These are phyloP conservation scores for Pyricularia pennisetigena DNA, from an alignment of 2,329 filamentous ascomycete genomes.

Conservation along the genomic window DNA sequence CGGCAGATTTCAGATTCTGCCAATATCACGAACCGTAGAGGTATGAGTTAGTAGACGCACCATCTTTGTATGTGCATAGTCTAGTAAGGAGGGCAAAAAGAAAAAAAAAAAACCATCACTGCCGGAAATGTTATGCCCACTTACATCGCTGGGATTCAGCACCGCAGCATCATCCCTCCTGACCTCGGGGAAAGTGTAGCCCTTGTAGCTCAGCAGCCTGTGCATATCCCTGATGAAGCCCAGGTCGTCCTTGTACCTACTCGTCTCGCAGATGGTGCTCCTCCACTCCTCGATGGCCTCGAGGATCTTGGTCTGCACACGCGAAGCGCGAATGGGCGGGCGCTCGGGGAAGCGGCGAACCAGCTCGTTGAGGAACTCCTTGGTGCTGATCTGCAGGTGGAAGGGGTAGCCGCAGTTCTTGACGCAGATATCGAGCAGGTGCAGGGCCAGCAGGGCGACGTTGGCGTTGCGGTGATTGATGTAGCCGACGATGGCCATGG, in stretches of 20 bases:
- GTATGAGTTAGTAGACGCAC: constrained; percentile 15
- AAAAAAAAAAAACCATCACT: neutral
- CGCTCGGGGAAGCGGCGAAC: constrained; percentile 92
- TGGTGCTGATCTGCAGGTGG: constrained; percentile 95
- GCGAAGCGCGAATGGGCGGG: constrained; percentile 73
- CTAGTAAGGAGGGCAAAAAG: too few species aligned
- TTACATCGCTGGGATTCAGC: constrained; percentile 89
- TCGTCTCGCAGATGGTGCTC: constrained; percentile 95
- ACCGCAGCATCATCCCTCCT: constrained; percentile 91
- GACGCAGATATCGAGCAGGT: constrained; percentile 94
- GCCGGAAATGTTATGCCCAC: constrained; percentile 21
- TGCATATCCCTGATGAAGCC: constrained; percentile 98
- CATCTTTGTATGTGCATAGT: neutral
- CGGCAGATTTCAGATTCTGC: constrained; percentile 87
- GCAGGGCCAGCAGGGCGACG: constrained; percentile 80
- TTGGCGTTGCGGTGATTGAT: constrained; percentile 97
- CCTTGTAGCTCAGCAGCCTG: constrained; percentile 88
- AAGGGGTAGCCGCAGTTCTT: constrained; percentile 99
- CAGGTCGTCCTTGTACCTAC: constrained; percentile 91
- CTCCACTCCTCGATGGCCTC: constrained; percentile 98
- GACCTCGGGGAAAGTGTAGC: constrained; percentile 90
- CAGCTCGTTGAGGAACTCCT: constrained; percentile 97
- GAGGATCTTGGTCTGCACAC: constrained; percentile 86
- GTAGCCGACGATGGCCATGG: constrained; percentile 83
- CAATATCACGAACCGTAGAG: neutral